These are phyloP conservation scores for Beauveria sp. DNA, from an alignment of 2,329 filamentous ascomycete species.

Conservation along the genomic window DNA sequence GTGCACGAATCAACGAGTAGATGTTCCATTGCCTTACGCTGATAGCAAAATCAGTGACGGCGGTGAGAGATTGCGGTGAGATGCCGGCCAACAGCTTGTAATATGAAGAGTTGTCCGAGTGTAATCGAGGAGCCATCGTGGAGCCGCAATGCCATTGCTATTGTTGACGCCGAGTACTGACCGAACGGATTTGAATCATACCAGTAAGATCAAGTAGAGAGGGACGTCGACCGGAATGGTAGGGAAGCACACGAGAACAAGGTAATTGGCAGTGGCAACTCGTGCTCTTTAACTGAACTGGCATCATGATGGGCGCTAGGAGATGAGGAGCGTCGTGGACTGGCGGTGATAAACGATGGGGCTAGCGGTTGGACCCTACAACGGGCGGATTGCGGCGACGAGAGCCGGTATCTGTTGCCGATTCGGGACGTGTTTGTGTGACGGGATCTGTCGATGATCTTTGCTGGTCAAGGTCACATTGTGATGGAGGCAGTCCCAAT, in stretches of 20 bases:
- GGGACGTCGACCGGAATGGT: background rate
- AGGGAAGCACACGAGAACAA: background rate
- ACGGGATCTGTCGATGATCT: slow-evolving; percentile 1
- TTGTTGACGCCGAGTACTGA: background rate
- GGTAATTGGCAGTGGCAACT: background rate
- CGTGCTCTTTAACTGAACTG: background rate
- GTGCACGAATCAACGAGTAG: background rate
- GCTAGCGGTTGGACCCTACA: background rate
- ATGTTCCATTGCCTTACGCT: background rate
- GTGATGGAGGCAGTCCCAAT: background rate
- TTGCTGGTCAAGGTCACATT: background rate
- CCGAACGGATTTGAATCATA: background rate
- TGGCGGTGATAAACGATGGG: background rate
- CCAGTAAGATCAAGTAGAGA: background rate
- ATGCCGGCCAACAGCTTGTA: background rate
- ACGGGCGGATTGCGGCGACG: background rate
- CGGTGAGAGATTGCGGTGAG: background rate
- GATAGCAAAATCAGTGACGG: background rate
- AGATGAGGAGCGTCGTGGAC: background rate
- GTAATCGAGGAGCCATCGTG: slow-evolving; percentile 2
- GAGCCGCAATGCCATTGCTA: background rate
- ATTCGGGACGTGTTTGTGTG: background rate
- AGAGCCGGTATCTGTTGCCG: background rate
- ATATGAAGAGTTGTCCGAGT: background rate
- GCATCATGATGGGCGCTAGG: background rate